Conservation (phyloP, 208 protist genomes). For the Angomonas ambiguus region DNA sequence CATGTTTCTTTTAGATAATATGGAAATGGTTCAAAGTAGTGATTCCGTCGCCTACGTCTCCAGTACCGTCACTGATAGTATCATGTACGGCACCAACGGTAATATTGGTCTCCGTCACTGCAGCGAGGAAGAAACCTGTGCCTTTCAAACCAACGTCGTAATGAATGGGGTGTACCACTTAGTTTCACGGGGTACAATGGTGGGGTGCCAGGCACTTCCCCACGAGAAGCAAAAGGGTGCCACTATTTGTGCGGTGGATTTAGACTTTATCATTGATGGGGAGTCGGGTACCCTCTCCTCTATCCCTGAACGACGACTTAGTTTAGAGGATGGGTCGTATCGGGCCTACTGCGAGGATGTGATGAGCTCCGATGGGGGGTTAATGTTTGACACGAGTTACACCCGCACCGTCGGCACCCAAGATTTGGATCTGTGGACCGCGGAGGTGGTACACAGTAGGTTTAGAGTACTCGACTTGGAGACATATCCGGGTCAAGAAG, state of each 20-base stretch:
- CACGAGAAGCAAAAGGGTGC: constrained; percentile 59
- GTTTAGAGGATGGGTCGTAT: constrained; percentile 68
- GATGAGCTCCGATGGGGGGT: constrained; percentile 70
- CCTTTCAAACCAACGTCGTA: constrained; percentile 63
- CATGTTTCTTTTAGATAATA: constrained; percentile 68
- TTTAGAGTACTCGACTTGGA: constrained; percentile 35
- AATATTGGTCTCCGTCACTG: constrained; percentile 72
- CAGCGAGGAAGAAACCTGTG: constrained; percentile 71
- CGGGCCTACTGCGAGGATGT: constrained; percentile 63
- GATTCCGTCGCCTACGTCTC: constrained; percentile 76
- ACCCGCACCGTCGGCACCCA: constrained; percentile 49
- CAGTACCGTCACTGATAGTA: constrained; percentile 67
- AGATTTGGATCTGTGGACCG: constrained; percentile 67
- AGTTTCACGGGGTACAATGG: constrained; percentile 20
- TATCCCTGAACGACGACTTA: constrained; percentile 51
- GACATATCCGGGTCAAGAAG: constrained; percentile 1
- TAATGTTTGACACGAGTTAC: constrained; percentile 79
- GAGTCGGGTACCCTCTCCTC: constrained; percentile 72
- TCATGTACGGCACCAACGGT: constrained; percentile 88
- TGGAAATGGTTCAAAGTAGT: constrained; percentile 73
- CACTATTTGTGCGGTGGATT: constrained; percentile 51
- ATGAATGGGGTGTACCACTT: constrained; percentile 80
- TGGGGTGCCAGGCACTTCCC: constrained; percentile 36
- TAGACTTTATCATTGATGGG: constrained; percentile 78
- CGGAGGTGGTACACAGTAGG: constrained; percentile 63